These are phyloP conservation scores for Saturnispora zaruensis DNA, from an alignment of 805 yeast species.

Conservation along the genomic window DNA sequence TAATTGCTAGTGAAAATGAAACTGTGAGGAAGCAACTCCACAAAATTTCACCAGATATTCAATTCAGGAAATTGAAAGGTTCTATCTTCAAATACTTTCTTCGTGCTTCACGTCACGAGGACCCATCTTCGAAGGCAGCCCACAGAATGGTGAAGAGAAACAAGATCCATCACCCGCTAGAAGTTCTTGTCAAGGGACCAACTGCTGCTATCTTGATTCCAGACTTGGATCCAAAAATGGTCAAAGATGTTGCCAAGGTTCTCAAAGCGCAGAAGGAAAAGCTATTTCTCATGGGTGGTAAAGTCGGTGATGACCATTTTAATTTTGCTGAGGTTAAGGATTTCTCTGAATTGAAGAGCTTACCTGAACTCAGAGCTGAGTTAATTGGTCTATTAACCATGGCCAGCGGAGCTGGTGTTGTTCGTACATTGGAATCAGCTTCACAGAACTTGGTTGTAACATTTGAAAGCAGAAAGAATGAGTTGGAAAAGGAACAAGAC, in stretches of 20 bases:
- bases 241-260: conserved; percentile 52
- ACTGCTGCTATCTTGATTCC: conserved; percentile 69
- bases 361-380: conserved; percentile 68
- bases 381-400: conserved; percentile 76
- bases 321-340: conserved; percentile 44
- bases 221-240: conserved; percentile 60
- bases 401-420: conserved; percentile 84
- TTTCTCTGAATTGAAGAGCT: conserved; percentile 67
- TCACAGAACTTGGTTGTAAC: conserved; percentile 64
- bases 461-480: conserved; percentile 47
- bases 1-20: conserved; percentile 60
- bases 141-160: conserved; percentile 30
- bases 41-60: conserved; percentile 29
- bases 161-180: conserved; percentile 53
- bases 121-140: conserved; percentile 64
- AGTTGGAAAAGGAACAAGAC: conserved; percentile 18
- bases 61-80: conserved; percentile 59
- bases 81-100: conserved; percentile 67
- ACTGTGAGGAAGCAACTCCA: conserved; percentile 51
- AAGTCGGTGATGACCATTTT: conserved; percentile 53
- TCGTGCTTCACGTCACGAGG: conserved; percentile 55
- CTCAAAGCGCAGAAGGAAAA: conserved; percentile 61
- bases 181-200: conserved; percentile 71
- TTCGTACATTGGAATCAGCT: conserved; percentile 67
- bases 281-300: conserved; percentile 78